A percentile compares a stretch with the other conserved stretches of the same genome.
phyloP scores from a whole-genome alignment of 148 eudicot genomes.

The Camellia sinensis region DNA sequence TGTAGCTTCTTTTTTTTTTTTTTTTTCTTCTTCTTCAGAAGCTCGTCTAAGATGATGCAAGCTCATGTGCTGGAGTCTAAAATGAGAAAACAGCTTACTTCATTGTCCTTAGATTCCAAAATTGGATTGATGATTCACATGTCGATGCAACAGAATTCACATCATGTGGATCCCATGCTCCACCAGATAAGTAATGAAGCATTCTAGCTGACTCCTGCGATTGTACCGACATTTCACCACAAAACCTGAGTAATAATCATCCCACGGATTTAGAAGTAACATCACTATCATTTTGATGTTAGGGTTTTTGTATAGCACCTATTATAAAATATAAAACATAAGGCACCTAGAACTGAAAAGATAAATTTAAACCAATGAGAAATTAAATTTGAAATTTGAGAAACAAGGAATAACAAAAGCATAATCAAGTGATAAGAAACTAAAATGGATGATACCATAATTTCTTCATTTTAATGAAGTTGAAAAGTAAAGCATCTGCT shows the following conservation, averaged over 20 bases:
- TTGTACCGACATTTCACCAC: slow-evolving; percentile 66
- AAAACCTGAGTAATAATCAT: too few relatives aligned
- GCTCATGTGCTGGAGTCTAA: background rate
- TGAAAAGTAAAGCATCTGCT: too few relatives aligned
- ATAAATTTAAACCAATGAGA: background rate
- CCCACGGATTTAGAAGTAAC: slow-evolving; percentile 12
- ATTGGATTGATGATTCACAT: slow-evolving; percentile 80
- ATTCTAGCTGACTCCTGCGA: slow-evolving; percentile 91
- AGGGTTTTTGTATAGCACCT: slow-evolving; percentile 4
- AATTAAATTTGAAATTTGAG: background rate
- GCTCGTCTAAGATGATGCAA: slow-evolving; percentile 5
- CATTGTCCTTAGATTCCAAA: slow-evolving; percentile 93
- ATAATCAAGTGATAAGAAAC: background rate
- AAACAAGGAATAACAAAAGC: background rate
- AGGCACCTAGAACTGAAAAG: background rate
- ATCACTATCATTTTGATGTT: background rate
- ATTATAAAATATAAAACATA: background rate
- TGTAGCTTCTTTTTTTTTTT: background rate
- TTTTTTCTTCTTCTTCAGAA: too few relatives aligned
- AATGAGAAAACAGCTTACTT: slow-evolving; percentile 51
- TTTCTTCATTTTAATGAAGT: background rate
- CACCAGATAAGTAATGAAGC: slow-evolving; percentile 85
- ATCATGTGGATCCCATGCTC: slow-evolving; percentile 99
- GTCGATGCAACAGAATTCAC: slow-evolving; percentile 68
- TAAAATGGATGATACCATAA: background rate